A percentile compares a stretch with the other conserved stretches of the same genome.
Conservation (phyloP, 1,284 basidiomycete genomes). For the Marasmius oreades region DNA sequence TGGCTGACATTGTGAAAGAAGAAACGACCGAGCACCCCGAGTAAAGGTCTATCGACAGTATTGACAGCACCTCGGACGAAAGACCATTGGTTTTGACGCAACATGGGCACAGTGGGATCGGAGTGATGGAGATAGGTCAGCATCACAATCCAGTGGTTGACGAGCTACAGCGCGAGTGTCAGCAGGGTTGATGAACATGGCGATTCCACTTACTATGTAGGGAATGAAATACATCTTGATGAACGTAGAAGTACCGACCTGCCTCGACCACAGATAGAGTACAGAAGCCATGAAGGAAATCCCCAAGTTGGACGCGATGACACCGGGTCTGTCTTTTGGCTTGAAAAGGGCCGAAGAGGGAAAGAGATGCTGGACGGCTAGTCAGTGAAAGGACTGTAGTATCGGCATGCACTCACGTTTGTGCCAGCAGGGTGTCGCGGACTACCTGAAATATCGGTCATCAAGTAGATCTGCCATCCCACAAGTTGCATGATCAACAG, state of each 20-base stretch:
- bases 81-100: conserved; percentile 52
- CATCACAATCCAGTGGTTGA: conserved; percentile 39
- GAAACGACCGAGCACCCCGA: conserved; percentile 51
- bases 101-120: conserved; percentile 45
- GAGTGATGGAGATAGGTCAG: conserved; percentile 57
- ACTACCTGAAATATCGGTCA: conserved; percentile 38
- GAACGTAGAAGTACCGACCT: conserved; percentile 26
- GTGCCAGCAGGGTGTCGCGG: conserved; percentile 36
- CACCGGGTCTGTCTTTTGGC: conserved; percentile 44
- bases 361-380: conserved; percentile 31
- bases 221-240: conserved; percentile 34
- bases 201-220: conserved; percentile 32
- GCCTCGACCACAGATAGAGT: conserved; percentile 23
- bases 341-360: conserved; percentile 37
- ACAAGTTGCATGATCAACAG: conserved; percentile 63
- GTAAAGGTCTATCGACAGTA: conserved; percentile 45
- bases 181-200: conserved; percentile 3
- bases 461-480: conserved; percentile 73
- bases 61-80: conserved; percentile 48
- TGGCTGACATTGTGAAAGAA: conserved; percentile 53
- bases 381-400: background rate
- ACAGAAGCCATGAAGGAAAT: conserved; percentile 44
- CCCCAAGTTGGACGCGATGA: conserved; percentile 54
- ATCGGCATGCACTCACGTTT: conserved; percentile 26
- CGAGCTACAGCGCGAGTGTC: conserved; percentile 16